Evolutionary conservation across 2,329 filamentous ascomycete genomes (phyloP).

Genomic region (Aspergillus felis): DNA sequence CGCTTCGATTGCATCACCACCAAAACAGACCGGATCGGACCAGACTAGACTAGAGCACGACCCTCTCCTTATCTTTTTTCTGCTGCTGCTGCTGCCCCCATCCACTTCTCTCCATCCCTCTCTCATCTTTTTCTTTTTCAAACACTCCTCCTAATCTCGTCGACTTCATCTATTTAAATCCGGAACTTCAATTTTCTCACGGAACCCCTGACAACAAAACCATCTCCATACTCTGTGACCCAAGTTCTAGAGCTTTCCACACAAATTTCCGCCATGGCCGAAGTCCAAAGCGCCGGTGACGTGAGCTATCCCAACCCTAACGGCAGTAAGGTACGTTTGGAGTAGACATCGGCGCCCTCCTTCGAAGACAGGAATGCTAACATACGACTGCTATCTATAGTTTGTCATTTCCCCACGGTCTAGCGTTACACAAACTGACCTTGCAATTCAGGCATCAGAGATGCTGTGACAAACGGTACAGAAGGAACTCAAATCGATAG

Average conservation of each 20-base stretch:
- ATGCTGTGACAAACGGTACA: constrained; percentile 25
- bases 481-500: background rate
- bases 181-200: background rate
- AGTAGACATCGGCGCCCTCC: background rate
- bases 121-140: constrained; percentile 1
- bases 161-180: constrained; percentile 6
- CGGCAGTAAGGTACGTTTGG: constrained; percentile 35
- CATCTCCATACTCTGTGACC: constrained; percentile 6
- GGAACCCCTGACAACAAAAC: constrained; percentile 3
- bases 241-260: constrained; percentile 11
- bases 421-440: constrained; percentile 16
- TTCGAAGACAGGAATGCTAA: background rate
- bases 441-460: constrained; percentile 19
- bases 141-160: constrained; percentile 8
- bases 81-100: constrained; percentile 9
- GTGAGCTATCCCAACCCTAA: constrained; percentile 38
- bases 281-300: constrained; percentile 22
- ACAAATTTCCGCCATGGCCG: constrained; percentile 30
- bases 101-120: constrained; percentile 6
- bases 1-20: constrained; percentile 18
- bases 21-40: background rate
- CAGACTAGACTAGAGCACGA: background rate
- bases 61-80: constrained; percentile 11
- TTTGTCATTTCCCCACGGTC: constrained; percentile 5
- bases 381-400: constrained; percentile 7